These are phyloP conservation scores for Penicillium sp. DNA, from an alignment of 2,329 filamentous ascomycete genomes.

Conservation along the genomic window DNA sequence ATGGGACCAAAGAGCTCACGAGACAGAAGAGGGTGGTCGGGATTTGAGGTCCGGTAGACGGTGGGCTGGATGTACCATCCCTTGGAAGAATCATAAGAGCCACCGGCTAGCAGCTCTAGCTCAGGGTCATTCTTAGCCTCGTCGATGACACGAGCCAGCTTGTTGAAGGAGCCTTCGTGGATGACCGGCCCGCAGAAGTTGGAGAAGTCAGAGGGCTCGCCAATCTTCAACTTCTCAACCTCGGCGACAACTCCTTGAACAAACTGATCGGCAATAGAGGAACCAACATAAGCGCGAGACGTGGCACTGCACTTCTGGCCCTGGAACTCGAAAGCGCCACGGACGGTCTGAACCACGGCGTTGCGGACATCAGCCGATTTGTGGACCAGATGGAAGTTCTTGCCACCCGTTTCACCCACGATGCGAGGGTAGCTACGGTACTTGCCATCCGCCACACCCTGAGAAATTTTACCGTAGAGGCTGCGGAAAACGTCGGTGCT, in stretches of 20 bases:
- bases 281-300: constrained; percentile 72
- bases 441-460: constrained; percentile 71
- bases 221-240: constrained; percentile 65
- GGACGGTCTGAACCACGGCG: constrained; percentile 74
- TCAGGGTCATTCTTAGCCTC: constrained; percentile 70
- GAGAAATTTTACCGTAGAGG: constrained; percentile 80
- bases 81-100: constrained; percentile 69
- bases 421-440: constrained; percentile 84
- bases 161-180: constrained; percentile 75
- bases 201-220: constrained; percentile 63
- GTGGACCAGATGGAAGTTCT: constrained; percentile 89
- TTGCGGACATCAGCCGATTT: constrained; percentile 71
- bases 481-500: constrained; percentile 87
- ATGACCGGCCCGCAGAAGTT: constrained; percentile 89
- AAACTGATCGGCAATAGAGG: constrained; percentile 70
- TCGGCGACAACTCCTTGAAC: constrained; percentile 63
- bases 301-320: constrained; percentile 89
- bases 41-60: constrained; percentile 70
- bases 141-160: constrained; percentile 71
- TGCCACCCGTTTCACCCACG: constrained; percentile 85
- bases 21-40: constrained; percentile 67
- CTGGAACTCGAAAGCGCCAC: constrained; percentile 85
- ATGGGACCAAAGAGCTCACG: constrained; percentile 81
- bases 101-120: constrained; percentile 69
- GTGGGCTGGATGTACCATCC: constrained; percentile 84